Evolutionary conservation across 2,329 filamentous ascomycete species (phyloP).

Genomic region (Fulvia fulva): DNA sequence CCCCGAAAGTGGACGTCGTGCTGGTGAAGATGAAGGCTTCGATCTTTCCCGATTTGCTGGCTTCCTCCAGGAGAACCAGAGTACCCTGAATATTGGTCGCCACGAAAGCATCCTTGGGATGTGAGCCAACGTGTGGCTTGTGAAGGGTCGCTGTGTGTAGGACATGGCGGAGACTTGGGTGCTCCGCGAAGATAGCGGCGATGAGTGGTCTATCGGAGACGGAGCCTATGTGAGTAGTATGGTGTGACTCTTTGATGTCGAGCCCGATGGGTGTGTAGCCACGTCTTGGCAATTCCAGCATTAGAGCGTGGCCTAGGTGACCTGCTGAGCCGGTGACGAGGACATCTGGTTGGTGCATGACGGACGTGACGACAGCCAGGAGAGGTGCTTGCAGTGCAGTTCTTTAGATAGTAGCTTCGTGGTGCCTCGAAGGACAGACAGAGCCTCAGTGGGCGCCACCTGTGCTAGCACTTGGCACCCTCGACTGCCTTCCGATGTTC

Average conservation of each 20-base stretch:
- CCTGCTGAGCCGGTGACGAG: constrained; percentile 18
- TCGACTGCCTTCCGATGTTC: too few species aligned
- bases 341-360: constrained; percentile 13
- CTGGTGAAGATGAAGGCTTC: constrained; percentile 20
- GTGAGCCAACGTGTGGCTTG: constrained; percentile 20
- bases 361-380: too few species aligned
- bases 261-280: constrained; percentile 15
- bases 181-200: constrained; percentile 1
- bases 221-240: constrained; percentile 9
- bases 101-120: constrained; percentile 18
- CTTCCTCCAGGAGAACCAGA: constrained; percentile 19
- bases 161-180: constrained; percentile 14
- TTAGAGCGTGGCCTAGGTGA: constrained; percentile 20
- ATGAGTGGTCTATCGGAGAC: constrained; percentile 13
- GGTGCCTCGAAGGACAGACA: too few species aligned
- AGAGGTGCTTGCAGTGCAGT: too few species aligned
- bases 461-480: too few species aligned
- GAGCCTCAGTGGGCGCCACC: too few species aligned
- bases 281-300: constrained; percentile 13
- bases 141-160: constrained; percentile 20
- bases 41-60: constrained; percentile 6
- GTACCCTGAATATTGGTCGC: constrained; percentile 21
- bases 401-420: too few species aligned
- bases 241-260: constrained; percentile 15
- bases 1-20: constrained; percentile 21